Base-by-base conservation (phyloP, 441 rosid genomes). In the Cnidoscolus chayamansa region DNA sequence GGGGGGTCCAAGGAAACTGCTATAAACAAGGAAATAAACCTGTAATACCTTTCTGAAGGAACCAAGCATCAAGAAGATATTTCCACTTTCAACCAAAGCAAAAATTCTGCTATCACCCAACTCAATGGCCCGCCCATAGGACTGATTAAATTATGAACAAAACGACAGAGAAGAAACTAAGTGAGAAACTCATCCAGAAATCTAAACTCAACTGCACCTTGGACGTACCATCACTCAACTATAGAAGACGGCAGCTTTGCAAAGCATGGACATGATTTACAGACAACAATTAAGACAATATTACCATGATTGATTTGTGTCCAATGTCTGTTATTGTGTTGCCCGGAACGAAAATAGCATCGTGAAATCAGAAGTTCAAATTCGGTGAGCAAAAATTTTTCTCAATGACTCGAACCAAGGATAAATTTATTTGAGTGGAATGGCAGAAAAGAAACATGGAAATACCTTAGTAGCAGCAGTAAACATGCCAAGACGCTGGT, bases 1-100 rank as follows among this genome's bases (percentile, higher is more conserved):
- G 40, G 5, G 40, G 5, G 40, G 40, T 35, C 40, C 40, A 35
- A 35, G 40, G 40, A 35, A 35, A 49, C n/a, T 10, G 15, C 13
- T 47, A 49, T 20, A 51, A 35, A 40, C 10, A 7, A 65, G 16
- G 59, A 67, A 61, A 1, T 6, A 43, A 25, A 65, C 10, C 65
- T 68, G 51, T 16, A 35, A 60, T 85, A 94, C 97, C 95, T 92
- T 90, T 84, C 86, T 86, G 80, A 83, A 92, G 77, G 93, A 88
- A 72, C 97, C 95, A 74, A 94, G 92, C 90, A 86, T 85, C 88
- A 88, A 77, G 82, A 84, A 89, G 85, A 92, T 84, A 81, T 90
- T 92, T 81, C 92, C 97, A 78, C 97, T 89, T 83, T 94, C 90
- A 75, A 92, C 82, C 75, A 89, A 78, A 48, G 97, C 85, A 79